Percentiles rank a stretch among this genome's conserved stretches.
These are phyloP conservation scores for Thyridium curvatum DNA, from an alignment of 2,329 filamentous ascomycete species.

Conservation along the genomic window DNA sequence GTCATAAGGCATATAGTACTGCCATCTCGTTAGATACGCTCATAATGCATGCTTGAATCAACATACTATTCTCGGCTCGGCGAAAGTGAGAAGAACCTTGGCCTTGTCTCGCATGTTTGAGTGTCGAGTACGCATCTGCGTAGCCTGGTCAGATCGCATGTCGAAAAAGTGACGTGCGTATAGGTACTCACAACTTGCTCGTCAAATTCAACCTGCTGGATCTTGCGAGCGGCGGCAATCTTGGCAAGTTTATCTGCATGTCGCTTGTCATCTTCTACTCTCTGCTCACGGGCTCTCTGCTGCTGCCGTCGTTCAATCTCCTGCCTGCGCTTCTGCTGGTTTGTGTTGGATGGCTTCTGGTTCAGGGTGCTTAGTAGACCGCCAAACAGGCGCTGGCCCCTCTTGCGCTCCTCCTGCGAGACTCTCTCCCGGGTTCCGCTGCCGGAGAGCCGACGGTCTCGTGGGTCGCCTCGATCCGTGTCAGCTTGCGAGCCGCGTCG, in stretches of 20 bases:
- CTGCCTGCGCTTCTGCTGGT: slow-evolving; percentile 60
- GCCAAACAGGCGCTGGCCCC: slow-evolving; percentile 81
- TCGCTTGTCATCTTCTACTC: slow-evolving; percentile 62
- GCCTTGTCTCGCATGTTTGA: slow-evolving; percentile 65
- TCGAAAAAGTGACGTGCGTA: background rate
- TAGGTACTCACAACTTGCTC: slow-evolving; percentile 60
- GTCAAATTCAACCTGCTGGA: slow-evolving; percentile 70
- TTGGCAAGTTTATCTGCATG: slow-evolving; percentile 55
- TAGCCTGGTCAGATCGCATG: slow-evolving; percentile 15
- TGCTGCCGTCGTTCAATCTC: slow-evolving; percentile 81
- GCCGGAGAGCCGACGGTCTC: slow-evolving; percentile 3
- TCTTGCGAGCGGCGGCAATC: slow-evolving; percentile 52
- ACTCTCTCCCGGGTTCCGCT: slow-evolving; percentile 27
- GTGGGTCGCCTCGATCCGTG: background rate
- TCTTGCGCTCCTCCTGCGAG: slow-evolving; percentile 71
- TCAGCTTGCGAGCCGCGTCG: background rate
- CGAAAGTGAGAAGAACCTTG: slow-evolving; percentile 64
- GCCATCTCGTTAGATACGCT: background rate
- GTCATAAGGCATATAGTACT: slow-evolving; percentile 88
- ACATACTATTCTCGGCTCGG: slow-evolving; percentile 69
- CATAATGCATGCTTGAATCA: slow-evolving; percentile 1
- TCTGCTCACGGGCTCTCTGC: slow-evolving; percentile 67
- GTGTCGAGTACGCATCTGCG: slow-evolving; percentile 70
- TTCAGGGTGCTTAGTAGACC: slow-evolving; percentile 72
- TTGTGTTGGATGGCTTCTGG: slow-evolving; percentile 55